Evolutionary conservation across 768 basidiomycete species (phyloP), one percentile per base, ranked within the genome.

Genomic region (Leucosporidium yakuticum): DNA sequence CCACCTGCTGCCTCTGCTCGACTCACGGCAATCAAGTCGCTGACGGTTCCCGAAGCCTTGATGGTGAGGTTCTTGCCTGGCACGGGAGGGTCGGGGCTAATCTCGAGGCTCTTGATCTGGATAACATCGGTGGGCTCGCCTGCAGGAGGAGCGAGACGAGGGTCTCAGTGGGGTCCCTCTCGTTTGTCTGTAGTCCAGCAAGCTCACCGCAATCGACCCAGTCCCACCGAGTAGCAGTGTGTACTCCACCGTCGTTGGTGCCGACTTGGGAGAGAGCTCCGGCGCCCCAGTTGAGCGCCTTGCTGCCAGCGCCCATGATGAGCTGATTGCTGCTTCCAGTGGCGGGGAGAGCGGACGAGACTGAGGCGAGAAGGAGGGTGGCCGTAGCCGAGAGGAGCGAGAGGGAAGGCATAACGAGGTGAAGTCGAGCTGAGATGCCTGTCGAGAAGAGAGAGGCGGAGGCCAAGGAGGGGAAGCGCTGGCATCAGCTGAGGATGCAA

Each of bases 1-100:
- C 39, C 39, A 44, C 39, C 39, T 44, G 14, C 39, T 15, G 39
- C 14, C 39, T 44, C 39, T 32, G 32, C n/a, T 7, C 8, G 25
- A 72, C 81, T 34, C 68, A 94, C 94, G 81, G 88, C 83, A 69
- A 98, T 85, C 8, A 74, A 77, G 64, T 86, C 78, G 11, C 78
- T 73, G 3, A 87, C 88, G 4, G 74, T 76, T 4, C 86, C 95
- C 9, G 81, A 81, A 23, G 89, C 94, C 6, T 80, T 87, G 69
- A 99, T 87, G n/a, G 91, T 94, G 74, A 99, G 80, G 73, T 91
- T 83, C 76, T 90, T 74, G 6, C 96, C 96, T 6, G 93, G 90
- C 74, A 85, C 77, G 2, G 96, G 96, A 39, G 95, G 94, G 75
- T 97, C 91, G 0, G 96, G 96, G 31, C 34, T 58, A 63, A 74